These are phyloP conservation scores for Heritiera littoralis DNA, from an alignment of 345 rosid species.

Conservation along the genomic window DNA sequence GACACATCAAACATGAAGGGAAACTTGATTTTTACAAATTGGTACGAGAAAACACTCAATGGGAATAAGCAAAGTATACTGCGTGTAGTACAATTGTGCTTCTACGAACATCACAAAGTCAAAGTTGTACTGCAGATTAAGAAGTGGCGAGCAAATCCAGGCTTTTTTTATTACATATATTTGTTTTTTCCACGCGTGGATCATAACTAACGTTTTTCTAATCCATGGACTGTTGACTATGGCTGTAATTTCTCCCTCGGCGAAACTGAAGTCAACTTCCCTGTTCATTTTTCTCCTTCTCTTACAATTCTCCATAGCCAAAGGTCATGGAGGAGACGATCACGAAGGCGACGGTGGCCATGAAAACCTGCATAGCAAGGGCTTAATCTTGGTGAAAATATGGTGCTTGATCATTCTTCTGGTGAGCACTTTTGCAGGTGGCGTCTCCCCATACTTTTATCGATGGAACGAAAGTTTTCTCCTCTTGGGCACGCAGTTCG, in stretches of 20 bases:
- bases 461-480: conserved; percentile 76
- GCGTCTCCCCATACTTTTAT: conserved; percentile 71
- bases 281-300: conserved; percentile 36
- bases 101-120: conserved; percentile 8
- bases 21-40: no score
- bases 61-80: not conserved
- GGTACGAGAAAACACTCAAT: not conserved
- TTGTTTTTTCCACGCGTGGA: not conserved
- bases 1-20: no score
- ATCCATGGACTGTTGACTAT: conserved; percentile 17
- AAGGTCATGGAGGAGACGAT: conserved; percentile 45
- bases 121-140: conserved; percentile 29
- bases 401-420: conserved; percentile 77
- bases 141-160: not conserved
- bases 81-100: conserved; percentile 17
- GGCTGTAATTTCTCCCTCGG: conserved; percentile 29
- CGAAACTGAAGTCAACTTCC: conserved; percentile 47
- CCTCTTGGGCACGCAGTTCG: conserved; percentile 76
- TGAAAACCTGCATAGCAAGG: conserved; percentile 34
- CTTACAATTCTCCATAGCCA: conserved; percentile 42
- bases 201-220: not conserved
- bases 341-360: conserved; percentile 18
- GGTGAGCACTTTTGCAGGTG: conserved; percentile 62
- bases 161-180: not conserved
- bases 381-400: conserved; percentile 61